A percentile compares a stretch with the other conserved stretches of the same genome.
Conservation (phyloP, 2,329 filamentous ascomycete genomes). For the Penicillium crustosum region DNA sequence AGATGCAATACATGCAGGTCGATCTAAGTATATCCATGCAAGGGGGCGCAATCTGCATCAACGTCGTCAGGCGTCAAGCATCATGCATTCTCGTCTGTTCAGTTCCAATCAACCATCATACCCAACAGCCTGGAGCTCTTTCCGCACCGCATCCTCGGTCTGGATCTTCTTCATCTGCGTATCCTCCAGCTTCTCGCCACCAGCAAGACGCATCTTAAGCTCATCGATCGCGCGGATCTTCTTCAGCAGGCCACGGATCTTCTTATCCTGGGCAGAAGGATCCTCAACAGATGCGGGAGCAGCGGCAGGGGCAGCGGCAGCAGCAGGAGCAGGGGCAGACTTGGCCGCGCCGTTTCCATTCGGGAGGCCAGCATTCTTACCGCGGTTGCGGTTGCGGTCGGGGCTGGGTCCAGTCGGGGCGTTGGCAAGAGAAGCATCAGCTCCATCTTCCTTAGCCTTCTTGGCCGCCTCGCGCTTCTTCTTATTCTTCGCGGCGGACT, state of each 20-base stretch:
- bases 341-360: constrained; percentile 34
- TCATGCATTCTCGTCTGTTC: not conserved
- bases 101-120: constrained; percentile 37
- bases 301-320: constrained; percentile 29
- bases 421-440: constrained; percentile 40
- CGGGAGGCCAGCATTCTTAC: constrained; percentile 32
- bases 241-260: constrained; percentile 88
- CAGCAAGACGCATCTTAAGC: constrained; percentile 91
- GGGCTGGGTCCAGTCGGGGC: constrained; percentile 51
- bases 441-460: constrained; percentile 66
- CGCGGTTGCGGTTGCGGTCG: constrained; percentile 55
- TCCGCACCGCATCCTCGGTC: constrained; percentile 79
- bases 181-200: constrained; percentile 94
- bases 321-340: constrained; percentile 33
- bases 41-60: constrained; percentile 5
- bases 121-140: constrained; percentile 71
- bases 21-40: constrained; percentile 10
- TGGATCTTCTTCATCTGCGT: constrained; percentile 98
- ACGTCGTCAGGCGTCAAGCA: not conserved
- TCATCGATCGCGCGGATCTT: constrained; percentile 98
- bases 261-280: constrained; percentile 82
- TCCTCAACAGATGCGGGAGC: constrained; percentile 41
- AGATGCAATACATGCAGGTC: constrained; percentile 10
- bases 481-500: constrained; percentile 91
- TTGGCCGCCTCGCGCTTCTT: constrained; percentile 97